These are phyloP conservation scores for Hypomyces perniciosus DNA, from an alignment of 2,329 filamentous ascomycete genomes.

Conservation along the genomic window DNA sequence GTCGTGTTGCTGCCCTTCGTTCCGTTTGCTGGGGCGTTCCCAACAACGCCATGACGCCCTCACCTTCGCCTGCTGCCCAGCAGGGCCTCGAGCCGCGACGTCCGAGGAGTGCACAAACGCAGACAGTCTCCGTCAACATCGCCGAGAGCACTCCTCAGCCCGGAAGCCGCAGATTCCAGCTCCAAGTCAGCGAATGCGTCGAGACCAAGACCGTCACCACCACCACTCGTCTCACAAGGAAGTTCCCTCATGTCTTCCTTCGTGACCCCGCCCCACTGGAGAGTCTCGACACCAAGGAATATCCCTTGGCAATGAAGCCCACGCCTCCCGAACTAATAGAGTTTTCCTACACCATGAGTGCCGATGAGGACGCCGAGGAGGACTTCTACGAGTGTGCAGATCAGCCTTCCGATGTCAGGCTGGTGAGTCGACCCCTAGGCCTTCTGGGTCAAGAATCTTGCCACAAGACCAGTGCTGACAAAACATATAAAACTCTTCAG, in stretches of 20 bases:
- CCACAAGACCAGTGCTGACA: conserved; percentile 2
- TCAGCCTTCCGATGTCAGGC: conserved; percentile 10
- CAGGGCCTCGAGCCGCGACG: conserved; percentile 34
- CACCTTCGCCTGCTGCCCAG: conserved; percentile 29
- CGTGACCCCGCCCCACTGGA: conserved; percentile 64
- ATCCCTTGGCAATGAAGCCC: conserved; percentile 76
- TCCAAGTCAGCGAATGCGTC: conserved; percentile 58
- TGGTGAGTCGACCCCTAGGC: conserved; percentile 16
- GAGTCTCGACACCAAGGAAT: conserved; percentile 79
- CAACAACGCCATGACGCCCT: conserved; percentile 31
- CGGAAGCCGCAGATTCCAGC: conserved; percentile 39
- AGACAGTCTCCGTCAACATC: conserved; percentile 43
- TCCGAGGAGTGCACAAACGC: conserved; percentile 29
- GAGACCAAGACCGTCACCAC: conserved; percentile 76
- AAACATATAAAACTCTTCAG: conserved; percentile 7
- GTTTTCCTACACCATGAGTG: conserved; percentile 60
- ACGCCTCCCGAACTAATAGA: conserved; percentile 74
- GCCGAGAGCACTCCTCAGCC: conserved; percentile 34
- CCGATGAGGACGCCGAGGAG: conserved; percentile 22
- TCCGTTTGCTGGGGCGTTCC: conserved; percentile 13
- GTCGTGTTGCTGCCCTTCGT: neutral
- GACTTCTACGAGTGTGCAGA: conserved; percentile 18
- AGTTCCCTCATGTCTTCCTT: conserved; percentile 78
- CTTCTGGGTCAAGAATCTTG: no score
- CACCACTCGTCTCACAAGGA: conserved; percentile 81